Evolutionary conservation across 768 basidiomycete species (phyloP), one percentile per base, ranked within the genome.

Genomic region (Naganishia vaughanmartiniae): DNA sequence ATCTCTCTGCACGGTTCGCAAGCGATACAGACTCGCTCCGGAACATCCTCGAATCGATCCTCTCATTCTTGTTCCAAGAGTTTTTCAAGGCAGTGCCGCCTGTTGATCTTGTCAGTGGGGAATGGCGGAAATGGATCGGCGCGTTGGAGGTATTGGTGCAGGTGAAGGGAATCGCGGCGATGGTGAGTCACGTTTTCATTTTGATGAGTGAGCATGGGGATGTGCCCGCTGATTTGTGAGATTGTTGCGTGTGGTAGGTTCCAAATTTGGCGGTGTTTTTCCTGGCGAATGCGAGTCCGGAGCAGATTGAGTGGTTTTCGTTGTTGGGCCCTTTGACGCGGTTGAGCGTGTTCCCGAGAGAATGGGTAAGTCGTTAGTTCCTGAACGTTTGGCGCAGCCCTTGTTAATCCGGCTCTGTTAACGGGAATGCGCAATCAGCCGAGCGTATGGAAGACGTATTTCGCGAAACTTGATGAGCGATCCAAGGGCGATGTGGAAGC

Each of bases 281-380:
- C 17, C 74, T 76, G 19, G 71, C 72, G 1, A 73, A 54, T 24
- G 80, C 78, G 0, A 73, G 73, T 0, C 77, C 80, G 4, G 75
- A 77, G 10, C 79, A 79, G 45, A 65, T 83, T 81, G 73, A 90
- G 88, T 60, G 82, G 74, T 77, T 83, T 69, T 81, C 80, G 0
- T 58, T 97, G 53, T 82, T 98, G 74, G 96, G 96, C 0, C 93
- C 92, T 0, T 81, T 97, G 31, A 87, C 90, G 72, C 84, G 93
- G 39, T 84, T 98, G 65, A 89, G 90, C 46, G 88, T 93, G 6
- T 97, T 95, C 78, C 86, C 88, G n/a, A 83, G 87, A 67, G 90
- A 98, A 85, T 94, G 92, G 88, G 90, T 94, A 78, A 82, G 76
- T 70, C 17, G 54, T 33, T n/a, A n/a, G n/a, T n/a, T n/a, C n/a